Evolutionary conservation across 2,329 filamentous ascomycete genomes (phyloP).

Genomic region (Beauveria brongniartii): DNA sequence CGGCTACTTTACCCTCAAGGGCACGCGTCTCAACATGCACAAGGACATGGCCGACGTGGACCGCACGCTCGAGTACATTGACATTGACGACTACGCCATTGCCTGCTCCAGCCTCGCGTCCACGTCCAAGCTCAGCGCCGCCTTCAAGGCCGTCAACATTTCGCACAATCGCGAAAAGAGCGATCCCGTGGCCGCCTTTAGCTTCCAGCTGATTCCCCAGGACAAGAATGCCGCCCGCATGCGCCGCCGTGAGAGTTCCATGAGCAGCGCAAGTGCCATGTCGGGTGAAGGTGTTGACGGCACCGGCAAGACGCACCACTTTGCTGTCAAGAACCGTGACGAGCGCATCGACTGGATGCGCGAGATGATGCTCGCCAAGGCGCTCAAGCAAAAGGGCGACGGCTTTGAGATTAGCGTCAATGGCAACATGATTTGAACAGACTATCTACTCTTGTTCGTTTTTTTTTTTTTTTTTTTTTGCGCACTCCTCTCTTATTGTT

Average conservation of each 20-base stretch:
- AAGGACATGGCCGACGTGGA: conserved; percentile 46
- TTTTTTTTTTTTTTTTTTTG: not conserved
- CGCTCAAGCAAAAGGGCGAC: conserved; percentile 73
- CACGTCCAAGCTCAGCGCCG: conserved; percentile 73
- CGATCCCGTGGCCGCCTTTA: conserved; percentile 60
- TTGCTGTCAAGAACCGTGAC: conserved; percentile 78
- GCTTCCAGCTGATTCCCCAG: conserved; percentile 77
- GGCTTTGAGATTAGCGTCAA: conserved; percentile 79
- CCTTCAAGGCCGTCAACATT: conserved; percentile 73
- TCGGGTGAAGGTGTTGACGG: conserved; percentile 45
- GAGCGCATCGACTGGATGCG: conserved; percentile 97
- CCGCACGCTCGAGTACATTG: conserved; percentile 66
- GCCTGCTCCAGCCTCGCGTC: conserved; percentile 72
- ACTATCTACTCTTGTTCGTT: not conserved
- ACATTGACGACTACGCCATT: conserved; percentile 83
- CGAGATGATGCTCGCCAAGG: conserved; percentile 85
- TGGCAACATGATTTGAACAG: conserved; percentile 59
- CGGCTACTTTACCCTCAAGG: conserved; percentile 79
- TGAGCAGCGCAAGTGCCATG: conserved; percentile 23
- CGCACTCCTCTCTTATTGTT: not conserved
- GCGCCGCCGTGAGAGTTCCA: conserved; percentile 44
- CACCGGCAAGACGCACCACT: conserved; percentile 82
- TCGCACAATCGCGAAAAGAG: conserved; percentile 45
- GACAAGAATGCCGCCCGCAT: conserved; percentile 46
- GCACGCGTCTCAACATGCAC: conserved; percentile 69